Evolutionary conservation across 2,329 filamentous ascomycete genomes (phyloP).

Genomic region (Aspergillus neotritici): DNA sequence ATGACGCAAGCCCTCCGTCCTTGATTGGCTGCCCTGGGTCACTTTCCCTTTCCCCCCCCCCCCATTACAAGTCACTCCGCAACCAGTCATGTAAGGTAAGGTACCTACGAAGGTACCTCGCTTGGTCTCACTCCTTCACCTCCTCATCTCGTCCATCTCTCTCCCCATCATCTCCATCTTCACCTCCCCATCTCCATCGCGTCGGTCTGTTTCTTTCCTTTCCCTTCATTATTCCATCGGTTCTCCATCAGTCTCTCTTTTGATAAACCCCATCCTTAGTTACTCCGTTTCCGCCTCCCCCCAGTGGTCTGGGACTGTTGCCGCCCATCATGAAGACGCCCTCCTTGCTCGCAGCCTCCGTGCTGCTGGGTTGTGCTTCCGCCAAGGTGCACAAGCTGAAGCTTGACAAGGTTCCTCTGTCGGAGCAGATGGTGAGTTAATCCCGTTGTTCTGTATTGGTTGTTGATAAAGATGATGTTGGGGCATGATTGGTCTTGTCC

Average conservation of each 20-base stretch:
- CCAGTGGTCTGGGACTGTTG: background rate
- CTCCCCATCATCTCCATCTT: conserved; percentile 19
- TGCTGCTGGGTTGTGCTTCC: conserved; percentile 75
- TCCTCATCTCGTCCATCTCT: conserved; percentile 18
- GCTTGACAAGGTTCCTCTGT: conserved; percentile 90
- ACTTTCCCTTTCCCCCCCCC: conserved; percentile 15
- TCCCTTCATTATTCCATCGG: conserved; percentile 1
- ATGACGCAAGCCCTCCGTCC: conserved; percentile 16
- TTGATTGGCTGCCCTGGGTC: background rate
- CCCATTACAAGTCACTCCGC: conserved; percentile 14
- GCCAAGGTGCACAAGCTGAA: conserved; percentile 93
- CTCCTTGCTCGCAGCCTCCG: conserved; percentile 69
- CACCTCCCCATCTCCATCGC: conserved; percentile 9
- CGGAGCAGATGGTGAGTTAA: conserved; percentile 78
- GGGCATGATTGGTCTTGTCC: background rate
- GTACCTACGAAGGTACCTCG: conserved; percentile 15
- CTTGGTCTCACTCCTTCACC: conserved; percentile 18
- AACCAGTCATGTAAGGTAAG: conserved; percentile 20
- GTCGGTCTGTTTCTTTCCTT: background rate
- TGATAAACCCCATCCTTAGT: no score
- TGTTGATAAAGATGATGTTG: background rate
- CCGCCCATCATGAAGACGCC: conserved; percentile 70
- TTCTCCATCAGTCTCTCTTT: background rate
- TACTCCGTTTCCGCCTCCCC: no score
- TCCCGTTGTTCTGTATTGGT: background rate